These are phyloP conservation scores for Periconia sp. DNA, from an alignment of 2,329 filamentous ascomycete genomes.

Conservation along the genomic window DNA sequence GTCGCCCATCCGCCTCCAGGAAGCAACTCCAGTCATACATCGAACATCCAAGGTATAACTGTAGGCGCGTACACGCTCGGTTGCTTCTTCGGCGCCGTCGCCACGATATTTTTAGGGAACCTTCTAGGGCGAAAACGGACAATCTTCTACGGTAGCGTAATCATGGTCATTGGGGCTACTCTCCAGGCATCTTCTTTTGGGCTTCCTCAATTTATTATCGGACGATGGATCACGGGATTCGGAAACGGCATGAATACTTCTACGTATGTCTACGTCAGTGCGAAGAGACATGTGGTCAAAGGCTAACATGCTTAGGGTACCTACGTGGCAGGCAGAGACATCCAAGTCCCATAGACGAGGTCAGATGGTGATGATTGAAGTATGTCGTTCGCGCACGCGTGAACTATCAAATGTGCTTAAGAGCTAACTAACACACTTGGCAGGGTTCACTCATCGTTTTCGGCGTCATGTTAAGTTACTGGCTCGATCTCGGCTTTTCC, in stretches of 20 bases:
- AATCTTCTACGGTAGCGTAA: conserved; percentile 60
- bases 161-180: conserved; percentile 62
- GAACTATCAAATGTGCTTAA: not conserved
- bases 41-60: conserved; percentile 48
- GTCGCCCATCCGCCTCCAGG: conserved; percentile 38
- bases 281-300: not conserved
- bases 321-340: conserved; percentile 52
- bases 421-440: conserved; percentile 32
- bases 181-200: conserved; percentile 58
- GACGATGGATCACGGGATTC: conserved; percentile 54
- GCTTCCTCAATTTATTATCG: conserved; percentile 50
- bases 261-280: not conserved
- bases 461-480: conserved; percentile 48
- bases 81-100: conserved; percentile 49
- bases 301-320: conserved; percentile 25
- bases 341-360: conserved; percentile 50
- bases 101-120: conserved; percentile 56
- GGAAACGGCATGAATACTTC: conserved; percentile 48
- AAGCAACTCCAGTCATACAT: conserved; percentile 35
- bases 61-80: conserved; percentile 43
- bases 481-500: conserved; percentile 49
- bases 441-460: conserved; percentile 50
- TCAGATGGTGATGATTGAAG: conserved; percentile 51
- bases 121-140: conserved; percentile 58
- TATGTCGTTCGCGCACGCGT: conserved; percentile 8